These are phyloP conservation scores for Penicillium sp. DNA, from an alignment of 2,329 filamentous ascomycete genomes.

Conservation along the genomic window DNA sequence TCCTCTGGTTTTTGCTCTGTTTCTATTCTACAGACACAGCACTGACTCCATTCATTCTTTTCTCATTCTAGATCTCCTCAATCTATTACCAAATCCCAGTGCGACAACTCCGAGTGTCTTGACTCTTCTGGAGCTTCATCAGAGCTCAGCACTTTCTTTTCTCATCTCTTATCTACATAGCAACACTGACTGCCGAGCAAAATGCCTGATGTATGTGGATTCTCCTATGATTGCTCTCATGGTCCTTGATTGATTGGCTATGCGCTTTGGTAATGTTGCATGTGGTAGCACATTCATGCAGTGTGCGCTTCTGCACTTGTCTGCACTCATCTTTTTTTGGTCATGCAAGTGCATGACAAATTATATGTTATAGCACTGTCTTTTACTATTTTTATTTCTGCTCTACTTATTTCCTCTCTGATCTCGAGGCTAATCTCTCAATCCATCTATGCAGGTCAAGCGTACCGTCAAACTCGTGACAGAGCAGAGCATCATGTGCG, in stretches of 20 bases:
- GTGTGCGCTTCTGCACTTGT: not conserved
- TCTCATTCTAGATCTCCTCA: not conserved
- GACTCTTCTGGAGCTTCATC: not conserved
- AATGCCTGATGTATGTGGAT: slow-evolving; percentile 44
- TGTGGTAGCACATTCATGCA: not conserved
- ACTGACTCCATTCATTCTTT: not conserved
- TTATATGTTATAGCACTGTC: not conserved
- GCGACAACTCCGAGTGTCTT: not conserved
- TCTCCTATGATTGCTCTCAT: not conserved
- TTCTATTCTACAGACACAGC: not conserved
- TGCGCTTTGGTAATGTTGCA: not conserved
- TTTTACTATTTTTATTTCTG: not conserved
- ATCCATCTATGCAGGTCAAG: slow-evolving; percentile 56
- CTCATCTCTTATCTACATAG: not conserved
- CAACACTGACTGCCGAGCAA: slow-evolving; percentile 18
- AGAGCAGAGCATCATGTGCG: slow-evolving; percentile 83
- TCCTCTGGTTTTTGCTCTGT: not conserved
- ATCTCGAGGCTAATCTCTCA: not conserved
- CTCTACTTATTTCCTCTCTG: not conserved
- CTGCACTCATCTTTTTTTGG: not conserved
- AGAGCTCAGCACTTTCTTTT: not conserved
- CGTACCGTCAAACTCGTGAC: slow-evolving; percentile 90
- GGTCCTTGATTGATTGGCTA: not conserved
- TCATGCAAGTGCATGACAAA: not conserved
- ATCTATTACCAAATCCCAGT: not conserved